phyloP scores from a whole-genome alignment of 176 grass and related monocot genomes.

The Musa schizocarpa region DNA sequence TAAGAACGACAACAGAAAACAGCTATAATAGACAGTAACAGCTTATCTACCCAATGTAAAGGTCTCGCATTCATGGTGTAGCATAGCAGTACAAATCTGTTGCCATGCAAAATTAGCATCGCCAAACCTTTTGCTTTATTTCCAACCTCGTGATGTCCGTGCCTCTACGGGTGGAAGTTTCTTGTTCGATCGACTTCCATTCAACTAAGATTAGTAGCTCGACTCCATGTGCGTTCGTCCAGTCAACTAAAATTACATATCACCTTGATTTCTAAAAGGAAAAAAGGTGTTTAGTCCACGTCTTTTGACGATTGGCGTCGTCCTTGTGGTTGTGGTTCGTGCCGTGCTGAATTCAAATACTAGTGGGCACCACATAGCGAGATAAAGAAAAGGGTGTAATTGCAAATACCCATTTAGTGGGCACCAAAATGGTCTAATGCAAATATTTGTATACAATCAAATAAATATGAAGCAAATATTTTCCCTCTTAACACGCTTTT shows the following conservation, averaged over 20 bases:
- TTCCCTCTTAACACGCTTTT: neutral
- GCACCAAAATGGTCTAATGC: neutral
- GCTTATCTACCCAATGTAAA: too few relatives aligned
- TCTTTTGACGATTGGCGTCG: neutral
- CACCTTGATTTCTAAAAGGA: neutral
- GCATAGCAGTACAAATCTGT: too few relatives aligned
- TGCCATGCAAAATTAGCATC: too few relatives aligned
- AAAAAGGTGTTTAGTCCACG: neutral
- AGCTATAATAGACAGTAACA: too few relatives aligned
- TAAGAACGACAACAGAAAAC: too few relatives aligned
- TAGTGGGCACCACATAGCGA: neutral
- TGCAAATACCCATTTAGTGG: neutral
- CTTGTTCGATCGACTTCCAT: neutral
- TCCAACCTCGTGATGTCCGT: too few relatives aligned
- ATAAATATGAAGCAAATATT: neutral
- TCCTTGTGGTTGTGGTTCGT: neutral
- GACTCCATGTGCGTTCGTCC: neutral
- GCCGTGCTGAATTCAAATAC: neutral
- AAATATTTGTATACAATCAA: too few relatives aligned
- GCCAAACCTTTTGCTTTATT: too few relatives aligned
- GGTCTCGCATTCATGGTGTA: too few relatives aligned
- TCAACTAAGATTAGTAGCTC: neutral
- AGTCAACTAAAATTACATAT: neutral
- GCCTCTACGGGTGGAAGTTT: neutral
- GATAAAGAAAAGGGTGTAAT: too few relatives aligned